These are phyloP conservation scores for Aspergillus sp. DNA, from an alignment of 2,329 filamentous ascomycete species.

Conservation along the genomic window DNA sequence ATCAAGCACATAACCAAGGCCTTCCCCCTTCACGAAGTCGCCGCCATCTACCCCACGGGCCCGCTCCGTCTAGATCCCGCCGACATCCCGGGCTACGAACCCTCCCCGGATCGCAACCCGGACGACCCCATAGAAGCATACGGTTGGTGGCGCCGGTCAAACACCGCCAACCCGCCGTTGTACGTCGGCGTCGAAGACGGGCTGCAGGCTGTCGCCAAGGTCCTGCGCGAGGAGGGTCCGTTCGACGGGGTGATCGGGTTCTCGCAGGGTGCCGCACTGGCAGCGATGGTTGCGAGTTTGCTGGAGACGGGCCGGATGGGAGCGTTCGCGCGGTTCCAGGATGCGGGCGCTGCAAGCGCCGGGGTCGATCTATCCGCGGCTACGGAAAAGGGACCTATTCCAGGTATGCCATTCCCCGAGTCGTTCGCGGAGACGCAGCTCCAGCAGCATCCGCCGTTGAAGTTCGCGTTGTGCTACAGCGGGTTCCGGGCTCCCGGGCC, in stretches of 20 bases:
- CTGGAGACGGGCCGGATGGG: slow-evolving; percentile 50
- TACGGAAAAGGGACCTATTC: slow-evolving; percentile 5
- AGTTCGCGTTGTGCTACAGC: slow-evolving; percentile 68
- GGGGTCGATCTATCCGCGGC: slow-evolving; percentile 5
- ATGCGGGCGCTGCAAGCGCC: slow-evolving; percentile 11
- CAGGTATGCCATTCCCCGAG: slow-evolving; percentile 45
- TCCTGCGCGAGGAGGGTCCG: slow-evolving; percentile 55
- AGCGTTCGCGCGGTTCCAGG: slow-evolving; percentile 41
- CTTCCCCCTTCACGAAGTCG: slow-evolving; percentile 54
- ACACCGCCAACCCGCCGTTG: slow-evolving; percentile 52
- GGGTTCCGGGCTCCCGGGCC: slow-evolving; percentile 62
- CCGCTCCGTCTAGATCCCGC: slow-evolving; percentile 54
- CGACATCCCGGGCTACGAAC: slow-evolving; percentile 62
- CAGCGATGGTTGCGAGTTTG: slow-evolving; percentile 63
- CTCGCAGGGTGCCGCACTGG: slow-evolving; percentile 66
- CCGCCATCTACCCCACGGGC: slow-evolving; percentile 60
- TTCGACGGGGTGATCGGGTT: slow-evolving; percentile 77
- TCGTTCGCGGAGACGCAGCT: slow-evolving; percentile 30
- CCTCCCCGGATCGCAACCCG: slow-evolving; percentile 33
- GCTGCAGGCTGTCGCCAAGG: slow-evolving; percentile 53
- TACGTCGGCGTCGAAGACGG: slow-evolving; percentile 67
- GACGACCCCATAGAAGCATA: slow-evolving; percentile 58
- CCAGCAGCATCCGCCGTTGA: slow-evolving; percentile 47
- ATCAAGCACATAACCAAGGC: slow-evolving; percentile 71
- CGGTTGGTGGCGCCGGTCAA: slow-evolving; percentile 69